Percentiles rank a stretch among this genome's conserved stretches.
phyloP scores from a whole-genome alignment of 768 basidiomycete species.

The Guyanaporus albipodus region DNA sequence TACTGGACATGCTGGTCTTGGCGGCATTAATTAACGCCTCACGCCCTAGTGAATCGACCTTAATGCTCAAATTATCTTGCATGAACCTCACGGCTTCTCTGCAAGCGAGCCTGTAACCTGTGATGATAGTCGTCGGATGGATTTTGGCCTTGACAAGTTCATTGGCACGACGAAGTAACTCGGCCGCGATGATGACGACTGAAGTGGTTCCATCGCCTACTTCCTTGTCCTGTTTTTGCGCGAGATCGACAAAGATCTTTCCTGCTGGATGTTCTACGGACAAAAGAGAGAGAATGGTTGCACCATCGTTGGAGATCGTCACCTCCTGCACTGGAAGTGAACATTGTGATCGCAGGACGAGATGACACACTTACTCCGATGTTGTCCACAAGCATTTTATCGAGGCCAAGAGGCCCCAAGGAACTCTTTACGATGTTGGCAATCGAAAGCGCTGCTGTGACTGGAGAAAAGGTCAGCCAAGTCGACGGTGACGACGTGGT shows the following conservation, averaged over 20 bases:
- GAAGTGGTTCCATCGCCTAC: constrained; percentile 99
- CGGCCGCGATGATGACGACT: constrained; percentile 97
- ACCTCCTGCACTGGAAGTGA: constrained; percentile 69
- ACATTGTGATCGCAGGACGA: background rate
- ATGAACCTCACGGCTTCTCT: constrained; percentile 97
- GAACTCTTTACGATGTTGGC: constrained; percentile 98
- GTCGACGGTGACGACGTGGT: background rate
- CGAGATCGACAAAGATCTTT: constrained; percentile 95
- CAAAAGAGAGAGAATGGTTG: constrained; percentile 93
- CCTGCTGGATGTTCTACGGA: constrained; percentile 97
- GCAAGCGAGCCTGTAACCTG: constrained; percentile 95
- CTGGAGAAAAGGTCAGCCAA: constrained; percentile 38
- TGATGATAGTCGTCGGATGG: constrained; percentile 98
- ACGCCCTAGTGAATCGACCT: constrained; percentile 86
- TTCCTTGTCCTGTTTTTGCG: constrained; percentile 99
- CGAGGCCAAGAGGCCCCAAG: constrained; percentile 89
- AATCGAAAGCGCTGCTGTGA: constrained; percentile 92
- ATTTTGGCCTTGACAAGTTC: constrained; percentile 98
- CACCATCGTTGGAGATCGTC: constrained; percentile 99
- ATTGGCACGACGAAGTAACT: constrained; percentile 91
- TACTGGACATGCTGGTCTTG: constrained; percentile 98
- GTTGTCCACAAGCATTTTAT: constrained; percentile 98
- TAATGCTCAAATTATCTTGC: constrained; percentile 95
- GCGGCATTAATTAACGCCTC: constrained; percentile 94
- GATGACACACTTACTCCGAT: constrained; percentile 66